phyloP scores from a whole-genome alignment of 768 basidiomycete species.

The Saitozyma sp. region DNA sequence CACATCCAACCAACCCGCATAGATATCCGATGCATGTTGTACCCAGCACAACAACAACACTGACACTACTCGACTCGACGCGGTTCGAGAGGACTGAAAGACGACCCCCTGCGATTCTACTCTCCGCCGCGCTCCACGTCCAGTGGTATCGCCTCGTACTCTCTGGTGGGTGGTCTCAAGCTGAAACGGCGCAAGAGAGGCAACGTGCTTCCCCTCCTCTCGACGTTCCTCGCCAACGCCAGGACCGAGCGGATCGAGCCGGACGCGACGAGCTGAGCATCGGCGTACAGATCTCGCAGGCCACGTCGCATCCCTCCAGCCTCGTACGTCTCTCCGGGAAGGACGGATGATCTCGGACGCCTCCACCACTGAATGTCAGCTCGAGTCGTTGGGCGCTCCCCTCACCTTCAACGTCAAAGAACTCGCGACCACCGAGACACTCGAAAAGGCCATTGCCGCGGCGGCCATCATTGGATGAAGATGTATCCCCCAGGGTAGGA shows the following conservation, averaged over 20 bases:
- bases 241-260: slow-evolving; percentile 50
- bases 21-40: not conserved
- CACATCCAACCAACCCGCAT: too few relatives aligned
- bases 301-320: slow-evolving; percentile 56
- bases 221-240: slow-evolving; percentile 48
- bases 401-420: slow-evolving; percentile 74
- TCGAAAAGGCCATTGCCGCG: slow-evolving; percentile 98
- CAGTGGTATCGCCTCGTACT: slow-evolving; percentile 4
- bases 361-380: slow-evolving; percentile 47
- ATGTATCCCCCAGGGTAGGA: slow-evolving; percentile 86
- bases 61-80: too few relatives aligned
- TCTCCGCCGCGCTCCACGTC: slow-evolving; percentile 1
- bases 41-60: not conserved
- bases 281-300: slow-evolving; percentile 55
- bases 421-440: slow-evolving; percentile 89
- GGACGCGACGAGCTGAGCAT: slow-evolving; percentile 57
- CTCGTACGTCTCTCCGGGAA: slow-evolving; percentile 62
- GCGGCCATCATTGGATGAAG: slow-evolving; percentile 98
- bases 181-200: slow-evolving; percentile 38
- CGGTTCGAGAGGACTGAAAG: too few relatives aligned
- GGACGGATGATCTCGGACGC: slow-evolving; percentile 50
- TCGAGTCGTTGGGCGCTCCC: not conserved
- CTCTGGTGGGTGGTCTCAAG: slow-evolving; percentile 10
- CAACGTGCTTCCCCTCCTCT: slow-evolving; percentile 53
- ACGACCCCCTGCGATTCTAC: too few relatives aligned